These are phyloP conservation scores for Albugo candida DNA, from an alignment of 352 stramenopile species.

Conservation along the genomic window DNA sequence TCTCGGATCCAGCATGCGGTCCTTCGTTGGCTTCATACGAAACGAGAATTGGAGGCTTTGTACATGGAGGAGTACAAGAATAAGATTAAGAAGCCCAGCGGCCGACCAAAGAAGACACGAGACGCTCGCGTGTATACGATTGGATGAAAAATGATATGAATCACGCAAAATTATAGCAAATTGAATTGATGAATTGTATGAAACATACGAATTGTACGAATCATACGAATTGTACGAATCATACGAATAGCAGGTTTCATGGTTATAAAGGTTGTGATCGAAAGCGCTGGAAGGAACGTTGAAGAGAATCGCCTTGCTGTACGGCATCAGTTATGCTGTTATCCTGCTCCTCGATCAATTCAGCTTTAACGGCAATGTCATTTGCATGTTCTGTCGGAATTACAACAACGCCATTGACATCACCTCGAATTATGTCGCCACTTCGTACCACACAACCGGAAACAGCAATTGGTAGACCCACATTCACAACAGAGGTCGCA, in stretches of 20 bases:
- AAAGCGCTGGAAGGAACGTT: slow-evolving; percentile 61
- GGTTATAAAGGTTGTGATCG: slow-evolving; percentile 22
- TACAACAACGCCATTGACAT: slow-evolving; percentile 68
- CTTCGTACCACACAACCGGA: slow-evolving; percentile 58
- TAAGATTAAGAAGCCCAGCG: slow-evolving; percentile 71
- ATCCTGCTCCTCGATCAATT: slow-evolving; percentile 65
- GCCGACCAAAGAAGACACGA: slow-evolving; percentile 49
- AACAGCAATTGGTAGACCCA: slow-evolving; percentile 45
- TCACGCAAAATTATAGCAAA: too few species aligned
- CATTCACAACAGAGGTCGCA: slow-evolving; percentile 40
- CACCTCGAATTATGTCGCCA: slow-evolving; percentile 57
- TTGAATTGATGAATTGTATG: too few species aligned
- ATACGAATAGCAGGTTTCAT: background rate
- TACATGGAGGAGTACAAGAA: slow-evolving; percentile 73
- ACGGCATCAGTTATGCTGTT: slow-evolving; percentile 57
- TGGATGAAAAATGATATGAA: background rate
- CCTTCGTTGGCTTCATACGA: slow-evolving; percentile 34
- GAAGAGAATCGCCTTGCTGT: slow-evolving; percentile 53
- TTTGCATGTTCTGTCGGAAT: slow-evolving; percentile 46
- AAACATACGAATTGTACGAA: too few species aligned
- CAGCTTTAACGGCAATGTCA: slow-evolving; percentile 45
- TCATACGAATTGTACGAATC: too few species aligned
- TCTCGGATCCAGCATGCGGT: slow-evolving; percentile 36
- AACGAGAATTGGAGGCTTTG: slow-evolving; percentile 42
- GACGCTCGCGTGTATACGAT: slow-evolving; percentile 59